Evolutionary conservation across 202 grass and related monocot species (phyloP).

Genomic region (Cymbopogon flexuosus): DNA sequence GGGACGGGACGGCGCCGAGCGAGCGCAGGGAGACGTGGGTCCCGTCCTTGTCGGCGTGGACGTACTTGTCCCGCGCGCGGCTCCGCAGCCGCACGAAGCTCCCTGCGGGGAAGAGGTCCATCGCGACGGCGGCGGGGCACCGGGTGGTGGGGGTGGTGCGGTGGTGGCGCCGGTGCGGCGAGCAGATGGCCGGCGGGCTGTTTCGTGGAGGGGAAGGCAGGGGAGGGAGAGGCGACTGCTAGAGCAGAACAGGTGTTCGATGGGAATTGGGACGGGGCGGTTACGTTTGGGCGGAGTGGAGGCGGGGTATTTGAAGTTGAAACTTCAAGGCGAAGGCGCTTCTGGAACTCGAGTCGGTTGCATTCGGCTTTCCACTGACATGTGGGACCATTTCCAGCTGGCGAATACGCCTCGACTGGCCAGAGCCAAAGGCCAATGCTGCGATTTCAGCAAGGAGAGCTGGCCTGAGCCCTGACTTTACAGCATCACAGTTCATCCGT

Average conservation of each 20-base stretch:
- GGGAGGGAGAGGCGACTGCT: background rate
- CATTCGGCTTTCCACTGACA: too few relatives aligned
- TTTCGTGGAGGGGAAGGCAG: too few relatives aligned
- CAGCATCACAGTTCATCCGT: too few relatives aligned
- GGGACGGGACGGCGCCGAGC: background rate
- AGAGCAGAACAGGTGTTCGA: slow-evolving; percentile 6
- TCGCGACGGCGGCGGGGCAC: background rate
- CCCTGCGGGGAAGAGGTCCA: background rate
- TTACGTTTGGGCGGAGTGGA: too few relatives aligned
- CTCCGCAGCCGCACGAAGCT: background rate
- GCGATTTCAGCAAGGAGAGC: too few relatives aligned
- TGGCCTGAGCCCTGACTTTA: too few relatives aligned
- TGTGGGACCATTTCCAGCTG: too few relatives aligned
- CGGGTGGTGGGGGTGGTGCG: background rate
- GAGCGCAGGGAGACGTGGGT: background rate
- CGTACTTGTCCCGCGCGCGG: background rate
- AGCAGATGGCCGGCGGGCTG: background rate
- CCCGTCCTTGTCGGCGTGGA: background rate
- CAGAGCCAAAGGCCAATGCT: too few relatives aligned
- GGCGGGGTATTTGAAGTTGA: too few relatives aligned
- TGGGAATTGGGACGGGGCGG: background rate
- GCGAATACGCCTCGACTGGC: too few relatives aligned
- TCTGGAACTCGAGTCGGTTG: too few relatives aligned
- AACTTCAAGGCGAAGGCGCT: too few relatives aligned
- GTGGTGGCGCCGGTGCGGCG: background rate